Conservation (phyloP, 129 eudicot species). For the Heracleum sosnowskyi region DNA sequence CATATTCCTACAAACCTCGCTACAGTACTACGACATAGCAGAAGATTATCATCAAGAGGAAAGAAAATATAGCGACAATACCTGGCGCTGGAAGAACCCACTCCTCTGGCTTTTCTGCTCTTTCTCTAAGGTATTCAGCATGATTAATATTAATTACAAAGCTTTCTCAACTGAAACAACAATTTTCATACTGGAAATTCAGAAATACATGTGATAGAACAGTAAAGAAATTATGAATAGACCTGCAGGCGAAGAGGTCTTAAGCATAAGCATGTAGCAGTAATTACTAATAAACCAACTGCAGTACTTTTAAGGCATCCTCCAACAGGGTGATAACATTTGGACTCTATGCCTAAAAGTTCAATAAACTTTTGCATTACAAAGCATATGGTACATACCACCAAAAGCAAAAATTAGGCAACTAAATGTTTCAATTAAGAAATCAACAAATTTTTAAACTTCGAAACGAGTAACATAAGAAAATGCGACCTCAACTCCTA, state of each 20-base stretch:
- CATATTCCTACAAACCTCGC: background rate
- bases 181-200: background rate
- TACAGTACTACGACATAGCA: conserved; percentile 1
- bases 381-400: background rate
- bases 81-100: conserved; percentile 67
- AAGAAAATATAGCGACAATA: conserved; percentile 56
- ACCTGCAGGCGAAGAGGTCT: conserved; percentile 80
- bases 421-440: background rate
- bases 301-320: conserved; percentile 70
- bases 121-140: conserved; percentile 27
- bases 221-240: background rate
- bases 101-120: conserved; percentile 70
- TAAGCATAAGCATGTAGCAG: conserved; percentile 79
- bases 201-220: background rate
- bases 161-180: background rate
- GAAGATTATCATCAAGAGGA: conserved; percentile 46
- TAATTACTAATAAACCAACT: conserved; percentile 41
- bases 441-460: background rate
- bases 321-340: conserved; percentile 70
- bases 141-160: background rate
- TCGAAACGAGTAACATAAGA: background rate
- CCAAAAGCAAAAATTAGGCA: background rate
- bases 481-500: background rate
- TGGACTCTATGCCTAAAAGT: conserved; percentile 64
- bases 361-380: background rate